These are phyloP conservation scores for Carex littledalei DNA, from an alignment of 176 grass and related monocot genomes.

Conservation along the genomic window DNA sequence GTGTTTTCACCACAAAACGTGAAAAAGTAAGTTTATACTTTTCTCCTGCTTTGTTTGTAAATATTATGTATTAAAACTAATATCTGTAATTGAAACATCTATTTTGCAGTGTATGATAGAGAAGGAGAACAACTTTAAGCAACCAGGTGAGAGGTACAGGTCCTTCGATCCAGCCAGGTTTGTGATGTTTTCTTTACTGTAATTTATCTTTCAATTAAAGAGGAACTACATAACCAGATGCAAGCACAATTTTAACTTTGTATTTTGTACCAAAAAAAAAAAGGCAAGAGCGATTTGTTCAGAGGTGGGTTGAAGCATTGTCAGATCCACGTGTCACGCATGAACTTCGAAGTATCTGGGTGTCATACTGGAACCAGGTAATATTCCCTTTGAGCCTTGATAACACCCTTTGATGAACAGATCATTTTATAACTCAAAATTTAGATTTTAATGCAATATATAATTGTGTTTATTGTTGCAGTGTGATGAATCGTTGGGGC, in stretches of 20 bases:
- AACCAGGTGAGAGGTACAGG: constrained; percentile 73
- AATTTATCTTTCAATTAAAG: background rate
- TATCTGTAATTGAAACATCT: background rate
- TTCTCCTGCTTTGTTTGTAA: background rate
- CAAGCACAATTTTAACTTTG: constrained; percentile 12
- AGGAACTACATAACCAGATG: background rate
- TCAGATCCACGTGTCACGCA: constrained; percentile 63
- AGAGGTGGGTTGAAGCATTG: constrained; percentile 56
- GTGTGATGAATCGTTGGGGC: constrained; percentile 56
- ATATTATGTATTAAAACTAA: background rate
- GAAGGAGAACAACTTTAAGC: constrained; percentile 92
- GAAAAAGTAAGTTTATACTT: constrained; percentile 55
- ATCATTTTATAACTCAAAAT: background rate
- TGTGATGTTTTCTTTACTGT: background rate
- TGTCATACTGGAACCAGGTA: constrained; percentile 79
- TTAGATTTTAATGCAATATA: background rate
- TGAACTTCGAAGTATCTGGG: constrained; percentile 61
- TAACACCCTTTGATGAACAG: background rate
- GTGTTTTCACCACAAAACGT: constrained; percentile 41
- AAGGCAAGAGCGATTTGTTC: constrained; percentile 72
- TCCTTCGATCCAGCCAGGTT: constrained; percentile 75
- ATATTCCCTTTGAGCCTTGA: background rate
- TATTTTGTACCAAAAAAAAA: background rate
- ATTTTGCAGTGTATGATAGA: constrained; percentile 56
- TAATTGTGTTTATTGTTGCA: constrained; percentile 18